Evolutionary conservation across 2,329 filamentous ascomycete species (phyloP).

Genomic region (Intubia oerlemansii): DNA sequence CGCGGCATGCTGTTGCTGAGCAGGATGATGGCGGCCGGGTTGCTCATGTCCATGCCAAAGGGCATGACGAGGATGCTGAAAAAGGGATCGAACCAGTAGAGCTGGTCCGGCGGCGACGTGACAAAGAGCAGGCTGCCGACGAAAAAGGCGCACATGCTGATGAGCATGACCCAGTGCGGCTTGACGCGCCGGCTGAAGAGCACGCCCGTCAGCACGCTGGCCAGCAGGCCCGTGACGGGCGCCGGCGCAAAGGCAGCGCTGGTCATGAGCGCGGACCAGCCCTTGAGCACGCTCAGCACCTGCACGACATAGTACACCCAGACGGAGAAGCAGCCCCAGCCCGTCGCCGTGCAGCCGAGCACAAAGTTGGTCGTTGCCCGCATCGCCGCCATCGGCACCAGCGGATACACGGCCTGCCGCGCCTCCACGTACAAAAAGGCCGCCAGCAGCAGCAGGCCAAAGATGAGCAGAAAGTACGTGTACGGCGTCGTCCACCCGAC

Average conservation of each 20-base stretch:
- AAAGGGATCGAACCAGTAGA: slow-evolving; percentile 44
- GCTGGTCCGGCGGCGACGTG: slow-evolving; percentile 28
- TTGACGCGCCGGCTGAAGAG: slow-evolving; percentile 17
- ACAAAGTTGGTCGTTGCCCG: slow-evolving; percentile 24
- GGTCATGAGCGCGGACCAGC: slow-evolving; percentile 20
- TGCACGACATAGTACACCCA: slow-evolving; percentile 19
- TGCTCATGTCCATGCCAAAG: slow-evolving; percentile 46
- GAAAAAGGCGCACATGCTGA: slow-evolving; percentile 22
- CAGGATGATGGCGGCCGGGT: slow-evolving; percentile 39
- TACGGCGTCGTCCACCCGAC: slow-evolving; percentile 30
- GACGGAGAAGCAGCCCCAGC: slow-evolving; percentile 21
- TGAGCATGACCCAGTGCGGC: slow-evolving; percentile 20
- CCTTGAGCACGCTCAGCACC: slow-evolving; percentile 15
- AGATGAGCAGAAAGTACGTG: slow-evolving; percentile 25
- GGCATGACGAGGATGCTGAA: slow-evolving; percentile 34
- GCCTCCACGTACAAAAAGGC: slow-evolving; percentile 29
- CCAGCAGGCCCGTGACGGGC: slow-evolving; percentile 20
- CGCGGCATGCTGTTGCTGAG: slow-evolving; percentile 28
- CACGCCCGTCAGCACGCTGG: slow-evolving; percentile 21
- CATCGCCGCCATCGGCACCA: slow-evolving; percentile 28
- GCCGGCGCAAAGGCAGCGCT: slow-evolving; percentile 23
- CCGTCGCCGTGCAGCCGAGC: slow-evolving; percentile 21
- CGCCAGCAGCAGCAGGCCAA: slow-evolving; percentile 26
- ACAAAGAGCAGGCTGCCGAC: slow-evolving; percentile 20
- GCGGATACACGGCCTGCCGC: slow-evolving; percentile 17